Evolutionary conservation across 2,329 filamentous ascomycete species (phyloP), one percentile per base, ranked within the genome.

Genomic region (Trichoderma breve): DNA sequence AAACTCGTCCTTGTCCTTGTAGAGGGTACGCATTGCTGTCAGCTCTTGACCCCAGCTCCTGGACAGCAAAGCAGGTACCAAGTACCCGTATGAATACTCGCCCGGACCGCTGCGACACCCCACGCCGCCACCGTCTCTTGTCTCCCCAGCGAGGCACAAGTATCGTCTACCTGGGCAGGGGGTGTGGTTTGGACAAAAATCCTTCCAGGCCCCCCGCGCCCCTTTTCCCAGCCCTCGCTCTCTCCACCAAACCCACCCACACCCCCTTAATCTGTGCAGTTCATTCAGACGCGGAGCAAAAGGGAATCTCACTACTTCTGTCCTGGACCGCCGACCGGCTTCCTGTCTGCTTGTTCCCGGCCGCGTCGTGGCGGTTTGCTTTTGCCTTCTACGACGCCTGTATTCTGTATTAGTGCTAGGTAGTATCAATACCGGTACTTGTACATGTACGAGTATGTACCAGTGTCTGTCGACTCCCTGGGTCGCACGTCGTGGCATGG

Each of bases 191-290:
- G 28, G 57, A 21, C 43, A 36, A 58, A 43, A 58, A 43, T 67
- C 51, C 64, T 67, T 58, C 51, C 64, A 67, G 32, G 51, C 51
- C 51, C 64, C 64, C 34, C 34, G 34, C 34, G 34, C 34, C 34
- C 34, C 34, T 36, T 36, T 36, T 36, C 34, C 34, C 34, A 36
- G 34, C 34, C 34, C 34, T 36, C 14, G 34, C 34, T 3, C 34
- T 57, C 64, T 58, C 64, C 63, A 66, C 63, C 47, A 24, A 34
- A 58, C 65, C 51, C 65, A 58, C 65, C 65, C 65, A 67, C 64
- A 58, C 65, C 65, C 65, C 65, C 65, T 68, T 66, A 68, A 68
- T 68, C 57, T 68, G 53, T 32, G 53, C 65, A 68, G 53, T 68
- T 68, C 65, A 58, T 60, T 68, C 65, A 68, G 28, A 32, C 65